Evolutionary conservation across 1,139 yeast genomes (phyloP).

Genomic region (Scheffersomyces parashehatae): DNA sequence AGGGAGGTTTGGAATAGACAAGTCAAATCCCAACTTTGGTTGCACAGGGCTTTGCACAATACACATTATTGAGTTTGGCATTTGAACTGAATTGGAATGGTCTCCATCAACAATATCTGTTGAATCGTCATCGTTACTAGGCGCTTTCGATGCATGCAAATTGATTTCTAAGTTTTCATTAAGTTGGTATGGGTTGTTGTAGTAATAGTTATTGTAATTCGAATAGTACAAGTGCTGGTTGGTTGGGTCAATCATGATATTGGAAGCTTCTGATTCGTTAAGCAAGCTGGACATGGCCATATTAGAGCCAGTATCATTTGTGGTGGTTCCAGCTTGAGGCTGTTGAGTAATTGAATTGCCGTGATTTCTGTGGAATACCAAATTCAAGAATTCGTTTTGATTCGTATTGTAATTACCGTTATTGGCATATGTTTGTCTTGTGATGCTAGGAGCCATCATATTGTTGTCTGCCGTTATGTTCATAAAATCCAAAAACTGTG

Average conservation of each 20-base stretch:
- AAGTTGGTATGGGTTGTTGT: slow-evolving; percentile 43
- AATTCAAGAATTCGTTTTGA: slow-evolving; percentile 47
- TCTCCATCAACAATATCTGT: slow-evolving; percentile 43
- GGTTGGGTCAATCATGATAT: slow-evolving; percentile 32
- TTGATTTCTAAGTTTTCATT: slow-evolving; percentile 48
- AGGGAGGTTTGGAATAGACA: slow-evolving; percentile 25
- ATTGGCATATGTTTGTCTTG: background rate
- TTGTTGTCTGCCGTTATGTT: slow-evolving; percentile 27
- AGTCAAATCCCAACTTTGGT: slow-evolving; percentile 44
- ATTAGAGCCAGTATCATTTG: slow-evolving; percentile 5
- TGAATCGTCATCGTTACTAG: slow-evolving; percentile 27
- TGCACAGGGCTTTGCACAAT: slow-evolving; percentile 47
- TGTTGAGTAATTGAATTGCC: slow-evolving; percentile 1
- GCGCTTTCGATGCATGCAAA: slow-evolving; percentile 38
- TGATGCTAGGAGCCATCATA: slow-evolving; percentile 3
- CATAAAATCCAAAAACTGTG: slow-evolving; percentile 57
- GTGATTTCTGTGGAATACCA: slow-evolving; percentile 50
- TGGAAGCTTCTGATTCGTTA: slow-evolving; percentile 22
- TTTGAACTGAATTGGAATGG: slow-evolving; percentile 30
- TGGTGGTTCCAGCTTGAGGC: slow-evolving; percentile 7
- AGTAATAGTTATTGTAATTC: slow-evolving; percentile 42
- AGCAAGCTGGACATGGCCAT: slow-evolving; percentile 23
- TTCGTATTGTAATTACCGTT: slow-evolving; percentile 15
- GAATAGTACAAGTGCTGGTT: slow-evolving; percentile 41
- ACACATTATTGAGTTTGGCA: slow-evolving; percentile 50